Evolutionary conservation across 441 rosid species (phyloP).

Genomic region (Croton laevigatus): DNA sequence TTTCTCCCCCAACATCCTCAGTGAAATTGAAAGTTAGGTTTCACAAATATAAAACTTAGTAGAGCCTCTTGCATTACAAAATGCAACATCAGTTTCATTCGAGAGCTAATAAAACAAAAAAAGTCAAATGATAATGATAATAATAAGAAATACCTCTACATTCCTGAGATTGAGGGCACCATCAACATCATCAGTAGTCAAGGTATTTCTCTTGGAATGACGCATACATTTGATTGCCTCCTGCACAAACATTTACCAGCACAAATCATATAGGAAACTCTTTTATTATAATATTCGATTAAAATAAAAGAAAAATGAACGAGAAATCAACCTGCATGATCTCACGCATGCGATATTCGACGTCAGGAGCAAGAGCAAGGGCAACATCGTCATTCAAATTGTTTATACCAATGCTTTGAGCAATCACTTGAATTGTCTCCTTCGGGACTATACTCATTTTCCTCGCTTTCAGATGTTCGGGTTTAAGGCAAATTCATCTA

Average conservation of each 20-base stretch:
- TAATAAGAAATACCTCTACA: conserved; percentile 52
- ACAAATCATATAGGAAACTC: too few relatives aligned
- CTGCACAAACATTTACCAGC: conserved; percentile 19
- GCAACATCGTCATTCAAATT: conserved; percentile 70
- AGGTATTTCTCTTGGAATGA: conserved; percentile 71
- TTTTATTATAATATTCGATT: too few relatives aligned
- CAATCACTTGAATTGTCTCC: conserved; percentile 83
- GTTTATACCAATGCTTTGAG: conserved; percentile 77
- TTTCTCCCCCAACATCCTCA: too few relatives aligned
- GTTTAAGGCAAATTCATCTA: neutral
- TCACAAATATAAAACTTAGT: too few relatives aligned
- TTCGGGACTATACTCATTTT: conserved; percentile 85
- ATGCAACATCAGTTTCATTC: too few relatives aligned
- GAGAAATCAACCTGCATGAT: conserved; percentile 43
- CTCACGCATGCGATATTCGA: conserved; percentile 88
- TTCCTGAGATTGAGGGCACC: conserved; percentile 77
- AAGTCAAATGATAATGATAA: neutral
- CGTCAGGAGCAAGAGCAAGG: conserved; percentile 82
- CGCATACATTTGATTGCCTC: conserved; percentile 96
- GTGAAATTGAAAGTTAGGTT: too few relatives aligned
- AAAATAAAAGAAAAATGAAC: too few relatives aligned
- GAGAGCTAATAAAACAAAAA: too few relatives aligned
- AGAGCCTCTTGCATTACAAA: too few relatives aligned
- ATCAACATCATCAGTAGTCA: conserved; percentile 78
- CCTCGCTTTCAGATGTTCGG: neutral